A percentile compares a stretch with the other conserved stretches of the same genome.
phyloP scores from a whole-genome alignment of 1,139 yeast species.

The Magnusiomyces sp. region DNA sequence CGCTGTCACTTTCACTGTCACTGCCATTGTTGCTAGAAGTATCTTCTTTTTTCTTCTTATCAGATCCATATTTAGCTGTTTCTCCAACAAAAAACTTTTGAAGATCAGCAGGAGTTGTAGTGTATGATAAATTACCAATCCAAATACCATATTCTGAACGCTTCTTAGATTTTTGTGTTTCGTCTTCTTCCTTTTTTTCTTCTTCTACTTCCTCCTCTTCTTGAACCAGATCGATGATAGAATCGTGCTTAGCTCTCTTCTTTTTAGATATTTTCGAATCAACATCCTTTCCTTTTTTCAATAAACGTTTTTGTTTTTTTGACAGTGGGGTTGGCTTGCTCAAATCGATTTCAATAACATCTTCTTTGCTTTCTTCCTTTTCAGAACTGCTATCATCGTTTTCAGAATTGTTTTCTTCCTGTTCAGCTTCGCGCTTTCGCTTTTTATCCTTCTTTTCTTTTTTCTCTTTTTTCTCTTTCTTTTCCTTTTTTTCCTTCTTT shows the following conservation, averaged over 20 bases:
- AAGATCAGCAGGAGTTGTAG: constrained; percentile 71
- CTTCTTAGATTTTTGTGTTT: constrained; percentile 19
- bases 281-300: constrained; percentile 48
- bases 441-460: constrained; percentile 6
- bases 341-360: constrained; percentile 74
- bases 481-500: constrained; percentile 5
- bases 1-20: neutral
- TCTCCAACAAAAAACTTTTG: constrained; percentile 55
- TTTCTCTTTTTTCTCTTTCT: constrained; percentile 2
- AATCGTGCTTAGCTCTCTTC: constrained; percentile 12
- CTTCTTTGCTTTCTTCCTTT: constrained; percentile 13
- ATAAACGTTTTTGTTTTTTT: constrained; percentile 79
- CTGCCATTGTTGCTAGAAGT: neutral
- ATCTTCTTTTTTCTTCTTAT: neutral
- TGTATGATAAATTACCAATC: constrained; percentile 89
- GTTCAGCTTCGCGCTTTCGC: constrained; percentile 6
- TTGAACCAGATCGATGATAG: constrained; percentile 15
- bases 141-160: constrained; percentile 70
- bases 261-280: constrained; percentile 16
- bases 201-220: constrained; percentile 9
- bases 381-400: constrained; percentile 2
- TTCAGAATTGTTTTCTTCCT: constrained; percentile 6
- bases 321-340: constrained; percentile 75
- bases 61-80: constrained; percentile 28
- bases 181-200: constrained; percentile 17